A percentile compares a stretch with the other conserved stretches of the same genome.
phyloP scores from a whole-genome alignment of 2,329 filamentous ascomycete genomes.

The Mariannaea elegans region DNA sequence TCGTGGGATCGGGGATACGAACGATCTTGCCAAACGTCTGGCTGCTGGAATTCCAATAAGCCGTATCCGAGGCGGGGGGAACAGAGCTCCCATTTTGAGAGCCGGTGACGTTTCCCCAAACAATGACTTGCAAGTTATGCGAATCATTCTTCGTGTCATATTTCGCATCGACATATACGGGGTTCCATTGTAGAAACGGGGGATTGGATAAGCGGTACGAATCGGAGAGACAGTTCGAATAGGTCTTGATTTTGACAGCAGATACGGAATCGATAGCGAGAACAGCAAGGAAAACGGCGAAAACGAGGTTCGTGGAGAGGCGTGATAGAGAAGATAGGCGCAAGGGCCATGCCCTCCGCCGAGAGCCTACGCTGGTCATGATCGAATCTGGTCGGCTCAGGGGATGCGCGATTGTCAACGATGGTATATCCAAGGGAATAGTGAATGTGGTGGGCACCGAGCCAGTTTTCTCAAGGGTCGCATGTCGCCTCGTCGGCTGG shows the following conservation, averaged over 20 bases:
- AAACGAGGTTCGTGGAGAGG: constrained; percentile 41
- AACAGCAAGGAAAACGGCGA: constrained; percentile 48
- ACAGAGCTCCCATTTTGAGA: constrained; percentile 65
- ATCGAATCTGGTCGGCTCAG: constrained; percentile 17
- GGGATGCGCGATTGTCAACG: constrained; percentile 9
- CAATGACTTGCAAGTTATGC: constrained; percentile 77
- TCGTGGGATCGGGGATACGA: constrained; percentile 60
- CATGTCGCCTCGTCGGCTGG: constrained; percentile 34
- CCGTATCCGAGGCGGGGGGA: constrained; percentile 63
- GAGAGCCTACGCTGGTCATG: constrained; percentile 29
- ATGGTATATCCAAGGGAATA: constrained; percentile 22
- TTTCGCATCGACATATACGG: constrained; percentile 75
- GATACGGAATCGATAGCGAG: constrained; percentile 53
- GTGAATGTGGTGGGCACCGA: constrained; percentile 30
- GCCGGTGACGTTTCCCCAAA: constrained; percentile 93
- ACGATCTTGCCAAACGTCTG: constrained; percentile 79
- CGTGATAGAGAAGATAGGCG: constrained; percentile 28
- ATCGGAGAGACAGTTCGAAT: constrained; percentile 82
- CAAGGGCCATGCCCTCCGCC: constrained; percentile 25
- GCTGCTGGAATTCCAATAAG: constrained; percentile 69
- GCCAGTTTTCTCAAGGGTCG: constrained; percentile 28
- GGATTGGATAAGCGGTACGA: constrained; percentile 66
- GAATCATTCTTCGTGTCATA: constrained; percentile 71
- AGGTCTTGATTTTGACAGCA: constrained; percentile 73
- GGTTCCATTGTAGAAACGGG: constrained; percentile 79